Evolutionary conservation across 108 stramenopile species (phyloP).

Genomic region (Nitzschia inconspicua): DNA sequence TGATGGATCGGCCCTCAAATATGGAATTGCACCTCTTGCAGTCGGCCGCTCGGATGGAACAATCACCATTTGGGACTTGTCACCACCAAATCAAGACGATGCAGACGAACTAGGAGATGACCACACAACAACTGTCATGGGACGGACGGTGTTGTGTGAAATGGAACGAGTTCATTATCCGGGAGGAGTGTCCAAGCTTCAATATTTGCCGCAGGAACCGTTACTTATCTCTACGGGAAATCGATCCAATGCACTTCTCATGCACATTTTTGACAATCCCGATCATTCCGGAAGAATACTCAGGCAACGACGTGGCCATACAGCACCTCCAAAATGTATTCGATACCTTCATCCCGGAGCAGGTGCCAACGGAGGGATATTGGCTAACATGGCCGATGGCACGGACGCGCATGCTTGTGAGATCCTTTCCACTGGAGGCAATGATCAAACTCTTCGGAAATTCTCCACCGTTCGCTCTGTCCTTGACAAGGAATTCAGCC

Average conservation of each 20-base stretch:
- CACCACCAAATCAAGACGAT: constrained; percentile 52
- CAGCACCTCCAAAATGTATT: constrained; percentile 60
- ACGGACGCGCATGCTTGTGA: constrained; percentile 82
- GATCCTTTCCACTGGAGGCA: constrained; percentile 60
- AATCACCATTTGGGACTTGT: constrained; percentile 81
- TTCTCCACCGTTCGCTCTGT: constrained; percentile 81
- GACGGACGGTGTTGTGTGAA: constrained; percentile 56
- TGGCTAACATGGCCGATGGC: constrained; percentile 67
- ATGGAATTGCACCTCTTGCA: constrained; percentile 77
- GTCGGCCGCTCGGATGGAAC: constrained; percentile 76
- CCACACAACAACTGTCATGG: neutral
- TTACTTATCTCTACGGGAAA: constrained; percentile 68
- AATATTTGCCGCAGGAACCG: constrained; percentile 81
- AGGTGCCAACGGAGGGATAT: constrained; percentile 49
- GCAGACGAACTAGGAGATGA: constrained; percentile 16
- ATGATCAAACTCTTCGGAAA: constrained; percentile 67
- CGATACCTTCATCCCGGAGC: constrained; percentile 68
- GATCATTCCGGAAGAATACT: constrained; percentile 77
- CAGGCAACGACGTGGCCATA: constrained; percentile 74
- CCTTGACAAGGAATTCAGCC: constrained; percentile 83
- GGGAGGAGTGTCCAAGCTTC: constrained; percentile 68
- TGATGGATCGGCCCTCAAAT: constrained; percentile 70
- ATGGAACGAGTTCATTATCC: constrained; percentile 63
- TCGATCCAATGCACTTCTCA: constrained; percentile 60
- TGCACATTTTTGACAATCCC: constrained; percentile 84